Conservation (phyloP, 768 basidiomycete species). For the Fibroporia radiculosa region DNA sequence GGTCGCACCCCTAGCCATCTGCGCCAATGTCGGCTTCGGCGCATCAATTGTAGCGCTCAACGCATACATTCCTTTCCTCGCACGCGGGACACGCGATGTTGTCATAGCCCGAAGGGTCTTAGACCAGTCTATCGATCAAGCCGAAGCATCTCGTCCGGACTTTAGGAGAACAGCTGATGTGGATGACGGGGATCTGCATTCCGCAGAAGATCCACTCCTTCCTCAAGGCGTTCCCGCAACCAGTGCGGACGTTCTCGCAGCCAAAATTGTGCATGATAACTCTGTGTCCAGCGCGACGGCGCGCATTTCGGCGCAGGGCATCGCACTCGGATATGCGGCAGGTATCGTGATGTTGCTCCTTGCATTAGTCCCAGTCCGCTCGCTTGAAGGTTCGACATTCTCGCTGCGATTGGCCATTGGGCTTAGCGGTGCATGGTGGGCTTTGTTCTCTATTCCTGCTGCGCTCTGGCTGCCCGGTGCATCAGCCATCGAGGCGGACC, state of each 20-base stretch:
- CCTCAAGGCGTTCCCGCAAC: not conserved
- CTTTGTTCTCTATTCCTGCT: slow-evolving; percentile 70
- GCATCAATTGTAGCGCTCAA: slow-evolving; percentile 87
- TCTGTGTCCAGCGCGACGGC: slow-evolving; percentile 69
- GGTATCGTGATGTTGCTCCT: slow-evolving; percentile 74
- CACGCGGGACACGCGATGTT: slow-evolving; percentile 58
- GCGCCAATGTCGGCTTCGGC: slow-evolving; percentile 83
- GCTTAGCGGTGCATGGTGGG: slow-evolving; percentile 86
- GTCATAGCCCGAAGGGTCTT: slow-evolving; percentile 30
- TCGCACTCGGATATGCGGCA: slow-evolving; percentile 79
- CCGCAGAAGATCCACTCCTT: slow-evolving; percentile 11
- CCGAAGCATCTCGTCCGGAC: not conserved
- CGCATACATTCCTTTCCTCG: slow-evolving; percentile 74
- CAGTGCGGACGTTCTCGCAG: slow-evolving; percentile 12
- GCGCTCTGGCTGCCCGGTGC: slow-evolving; percentile 61
- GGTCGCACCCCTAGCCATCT: slow-evolving; percentile 60
- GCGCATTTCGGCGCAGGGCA: slow-evolving; percentile 77
- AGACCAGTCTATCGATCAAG: not conserved
- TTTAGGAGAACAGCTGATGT: slow-evolving; percentile 3
- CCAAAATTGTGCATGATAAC: slow-evolving; percentile 35
- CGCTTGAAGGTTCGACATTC: slow-evolving; percentile 67
- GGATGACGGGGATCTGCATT: not conserved
- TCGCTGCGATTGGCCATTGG: slow-evolving; percentile 79
- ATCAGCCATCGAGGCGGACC: slow-evolving; percentile 11
- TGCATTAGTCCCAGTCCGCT: slow-evolving; percentile 70